phyloP scores from a whole-genome alignment of 1,284 basidiomycete species.

The Moesziomyces globuligerus region DNA sequence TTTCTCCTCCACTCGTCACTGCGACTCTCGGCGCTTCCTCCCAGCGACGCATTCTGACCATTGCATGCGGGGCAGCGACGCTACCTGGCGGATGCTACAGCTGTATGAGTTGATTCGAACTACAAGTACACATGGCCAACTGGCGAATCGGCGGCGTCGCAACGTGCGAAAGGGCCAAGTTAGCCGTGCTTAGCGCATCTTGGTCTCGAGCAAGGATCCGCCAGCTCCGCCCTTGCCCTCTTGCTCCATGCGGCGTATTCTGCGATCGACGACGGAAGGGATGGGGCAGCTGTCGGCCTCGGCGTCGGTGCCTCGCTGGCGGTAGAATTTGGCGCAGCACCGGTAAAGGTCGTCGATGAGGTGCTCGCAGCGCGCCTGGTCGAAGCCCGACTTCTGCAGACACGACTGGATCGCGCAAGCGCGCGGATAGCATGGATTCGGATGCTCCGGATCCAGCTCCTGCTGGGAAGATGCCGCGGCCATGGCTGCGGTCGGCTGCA shows the following conservation, averaged over 20 bases:
- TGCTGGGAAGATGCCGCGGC: constrained; percentile 10
- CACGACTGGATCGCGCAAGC: constrained; percentile 64
- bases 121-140: too few species aligned
- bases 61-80: too few species aligned
- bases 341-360: constrained; percentile 60
- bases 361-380: constrained; percentile 61
- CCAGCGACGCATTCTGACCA: too few species aligned
- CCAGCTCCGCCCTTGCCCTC: constrained; percentile 48
- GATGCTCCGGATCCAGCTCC: constrained; percentile 31
- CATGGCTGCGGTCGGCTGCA: constrained; percentile 3
- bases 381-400: constrained; percentile 55
- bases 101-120: too few species aligned
- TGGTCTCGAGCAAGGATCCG: constrained; percentile 32
- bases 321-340: constrained; percentile 63
- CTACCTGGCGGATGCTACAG: too few species aligned
- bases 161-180: too few species aligned
- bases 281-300: constrained; percentile 61
- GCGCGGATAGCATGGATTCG: constrained; percentile 60
- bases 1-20: background rate
- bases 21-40: too few species aligned
- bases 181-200: constrained; percentile 18
- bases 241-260: constrained; percentile 46
- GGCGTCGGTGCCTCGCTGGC: constrained; percentile 44
- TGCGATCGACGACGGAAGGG: constrained; percentile 46
- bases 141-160: too few species aligned